Base-by-base conservation (phyloP, 2,329 filamentous ascomycete genomes). In the Botrytis porri region DNA sequence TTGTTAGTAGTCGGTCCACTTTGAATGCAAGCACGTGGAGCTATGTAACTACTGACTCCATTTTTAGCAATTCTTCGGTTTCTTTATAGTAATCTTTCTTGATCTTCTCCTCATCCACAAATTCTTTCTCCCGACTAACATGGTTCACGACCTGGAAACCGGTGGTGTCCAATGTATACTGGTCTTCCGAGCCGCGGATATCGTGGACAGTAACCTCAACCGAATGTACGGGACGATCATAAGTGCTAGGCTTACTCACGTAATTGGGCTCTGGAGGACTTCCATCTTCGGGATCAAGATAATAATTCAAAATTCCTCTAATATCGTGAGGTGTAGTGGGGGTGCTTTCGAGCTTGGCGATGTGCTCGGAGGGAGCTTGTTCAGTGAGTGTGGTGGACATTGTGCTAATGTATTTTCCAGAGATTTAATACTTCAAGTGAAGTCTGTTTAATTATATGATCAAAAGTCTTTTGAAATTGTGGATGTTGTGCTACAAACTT, bases 141-240 rank as follows among this genome's bases (percentile, higher is more conserved):
- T 83, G 81, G 22, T 78, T 80, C 45, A 82, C 75, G 69, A 83
- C 78, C 71, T 83, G 78, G 70, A 83, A 84, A 7, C 81, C 84
- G 43, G 82, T 83, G 6, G 74, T 79, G 70, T 85, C 83, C 1
- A 85, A 79, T 1, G 78, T 83, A 75, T 81, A 84, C 29, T 83
- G 78, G 9, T 81, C 77, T 76, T 86, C 84, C 9, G 82, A 80
- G 0, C 85, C 85, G 29, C 82, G 78, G 39, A 86, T 82, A 75
- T 87, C 86, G 45, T 82, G 81, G 51, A 86, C 70, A 35, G 69
- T 62, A 20, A 63, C 43, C 29, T 66, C 18, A 6, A 64, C 74
- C n/a, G 43, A 62, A 45, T 45, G 22, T 1, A 45, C 18, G 3
- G 67, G 61, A 7, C 73, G 72, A 12, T 63, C 41, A 43, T 69